These are phyloP conservation scores for Metarhizium rileyi DNA, from an alignment of 2,329 filamentous ascomycete species.

Conservation along the genomic window DNA sequence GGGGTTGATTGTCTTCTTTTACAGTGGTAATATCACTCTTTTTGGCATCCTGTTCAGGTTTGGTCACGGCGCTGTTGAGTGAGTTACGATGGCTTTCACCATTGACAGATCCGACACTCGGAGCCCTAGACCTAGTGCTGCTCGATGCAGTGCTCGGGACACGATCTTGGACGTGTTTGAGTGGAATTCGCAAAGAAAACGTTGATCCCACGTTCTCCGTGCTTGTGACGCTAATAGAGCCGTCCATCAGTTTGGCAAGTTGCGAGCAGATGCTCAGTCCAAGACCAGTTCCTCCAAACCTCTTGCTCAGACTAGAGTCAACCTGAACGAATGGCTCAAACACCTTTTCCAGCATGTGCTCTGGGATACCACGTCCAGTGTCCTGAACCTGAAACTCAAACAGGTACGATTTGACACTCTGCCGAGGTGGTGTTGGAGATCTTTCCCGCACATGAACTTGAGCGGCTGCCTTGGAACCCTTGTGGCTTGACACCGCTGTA, in stretches of 20 bases:
- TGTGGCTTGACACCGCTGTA: constrained; percentile 42
- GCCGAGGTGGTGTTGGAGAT: constrained; percentile 50
- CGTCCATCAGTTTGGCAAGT: constrained; percentile 73
- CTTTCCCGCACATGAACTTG: constrained; percentile 42
- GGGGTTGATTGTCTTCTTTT: constrained; percentile 45
- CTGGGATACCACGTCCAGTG: constrained; percentile 76
- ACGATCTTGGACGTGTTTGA: constrained; percentile 60
- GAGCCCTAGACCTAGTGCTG: constrained; percentile 39
- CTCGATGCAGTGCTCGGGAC: constrained; percentile 45
- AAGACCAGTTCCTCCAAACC: constrained; percentile 80
- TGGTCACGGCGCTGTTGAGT: constrained; percentile 12
- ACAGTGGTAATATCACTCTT: constrained; percentile 8
- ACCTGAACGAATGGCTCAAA: constrained; percentile 94
- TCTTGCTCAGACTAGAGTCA: constrained; percentile 81
- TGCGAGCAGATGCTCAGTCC: constrained; percentile 87
- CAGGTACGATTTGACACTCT: constrained; percentile 52
- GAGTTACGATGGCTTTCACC: constrained; percentile 26
- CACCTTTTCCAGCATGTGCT: constrained; percentile 67
- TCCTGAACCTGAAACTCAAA: constrained; percentile 89
- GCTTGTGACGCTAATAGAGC: constrained; percentile 62
- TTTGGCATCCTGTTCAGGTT: constrained; percentile 8
- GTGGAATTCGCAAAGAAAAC: constrained; percentile 74
- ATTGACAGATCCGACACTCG: constrained; percentile 35
- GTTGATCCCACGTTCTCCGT: constrained; percentile 64
- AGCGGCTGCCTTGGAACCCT: constrained; percentile 43